Evolutionary conservation across 2,329 filamentous ascomycete genomes (phyloP).

Genomic region (Sporothrix sp.): DNA sequence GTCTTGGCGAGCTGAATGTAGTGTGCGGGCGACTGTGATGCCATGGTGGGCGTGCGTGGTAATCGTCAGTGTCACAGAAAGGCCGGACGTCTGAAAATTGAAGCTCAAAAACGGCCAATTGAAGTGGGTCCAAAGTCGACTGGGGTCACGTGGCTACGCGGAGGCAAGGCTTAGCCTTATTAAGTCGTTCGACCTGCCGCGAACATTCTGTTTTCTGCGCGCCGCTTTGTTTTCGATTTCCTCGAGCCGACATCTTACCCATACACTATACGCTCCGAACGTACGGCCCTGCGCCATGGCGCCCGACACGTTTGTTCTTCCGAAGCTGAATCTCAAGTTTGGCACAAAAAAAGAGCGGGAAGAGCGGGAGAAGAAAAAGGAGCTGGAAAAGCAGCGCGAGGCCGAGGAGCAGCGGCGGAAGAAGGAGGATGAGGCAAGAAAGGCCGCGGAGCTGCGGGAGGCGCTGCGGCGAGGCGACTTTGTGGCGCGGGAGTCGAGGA

Average conservation of each 20-base stretch:
- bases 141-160: too few species aligned
- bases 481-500: conserved; percentile 20
- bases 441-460: conserved; percentile 18
- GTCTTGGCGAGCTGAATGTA: conserved; percentile 54
- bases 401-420: conserved; percentile 27
- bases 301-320: conserved; percentile 7
- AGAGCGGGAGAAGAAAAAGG: conserved; percentile 67
- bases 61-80: neutral
- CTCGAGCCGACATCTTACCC: too few species aligned
- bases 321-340: conserved; percentile 7
- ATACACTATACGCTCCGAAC: too few species aligned
- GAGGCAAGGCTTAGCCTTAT: too few species aligned
- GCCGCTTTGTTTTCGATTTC: too few species aligned
- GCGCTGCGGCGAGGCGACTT: conserved; percentile 17
- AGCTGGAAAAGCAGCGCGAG: conserved; percentile 52
- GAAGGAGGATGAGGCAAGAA: conserved; percentile 16
- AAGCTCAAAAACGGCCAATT: conserved; percentile 35
- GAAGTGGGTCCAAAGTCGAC: neutral
- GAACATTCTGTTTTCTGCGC: too few species aligned
- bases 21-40: conserved; percentile 11
- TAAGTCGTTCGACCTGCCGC: too few species aligned
- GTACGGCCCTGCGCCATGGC: too few species aligned
- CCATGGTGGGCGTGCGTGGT: conserved; percentile 11
- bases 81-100: neutral
- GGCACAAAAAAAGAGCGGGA: conserved; percentile 58